phyloP scores from a whole-genome alignment of 352 stramenopile species.

The Pilasporangium apinafurcum region DNA sequence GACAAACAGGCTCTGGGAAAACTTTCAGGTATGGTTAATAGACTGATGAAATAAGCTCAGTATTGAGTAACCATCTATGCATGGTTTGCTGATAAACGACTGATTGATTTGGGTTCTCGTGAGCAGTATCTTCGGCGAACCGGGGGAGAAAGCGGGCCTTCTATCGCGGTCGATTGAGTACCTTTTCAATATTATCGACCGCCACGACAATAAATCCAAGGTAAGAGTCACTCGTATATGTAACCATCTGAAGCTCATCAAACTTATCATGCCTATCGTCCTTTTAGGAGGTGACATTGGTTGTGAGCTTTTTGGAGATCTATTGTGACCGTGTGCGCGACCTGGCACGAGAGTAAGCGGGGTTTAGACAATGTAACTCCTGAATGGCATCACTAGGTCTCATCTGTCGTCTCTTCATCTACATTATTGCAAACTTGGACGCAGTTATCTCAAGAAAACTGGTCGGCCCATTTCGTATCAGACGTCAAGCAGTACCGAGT shows the following conservation, averaged over 20 bases:
- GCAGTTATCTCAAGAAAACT: conserved; percentile 69
- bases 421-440: no score
- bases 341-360: conserved; percentile 78
- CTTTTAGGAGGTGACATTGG: conserved; percentile 65
- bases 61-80: no score
- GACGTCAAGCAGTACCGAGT: conserved; percentile 73
- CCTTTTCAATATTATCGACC: conserved; percentile 82
- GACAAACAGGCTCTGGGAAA: conserved; percentile 82
- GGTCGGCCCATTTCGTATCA: conserved; percentile 63
- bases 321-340: conserved; percentile 92
- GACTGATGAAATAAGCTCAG: no score
- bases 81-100: conserved; percentile 1
- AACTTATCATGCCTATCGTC: neutral
- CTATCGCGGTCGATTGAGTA: conserved; percentile 88
- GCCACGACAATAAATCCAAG: conserved; percentile 51
- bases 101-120: neutral
- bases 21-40: conserved; percentile 85
- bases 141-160: conserved; percentile 76
- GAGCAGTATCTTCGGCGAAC: conserved; percentile 84
- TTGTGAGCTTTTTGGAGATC: conserved; percentile 91
- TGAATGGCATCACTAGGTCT: neutral
- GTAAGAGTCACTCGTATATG: conserved; percentile 8
- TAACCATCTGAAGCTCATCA: neutral
- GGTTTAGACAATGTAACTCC: neutral
- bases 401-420: neutral